Evolutionary conservation across 345 rosid genomes (phyloP).

Genomic region (Eucalyptus viminalis): DNA sequence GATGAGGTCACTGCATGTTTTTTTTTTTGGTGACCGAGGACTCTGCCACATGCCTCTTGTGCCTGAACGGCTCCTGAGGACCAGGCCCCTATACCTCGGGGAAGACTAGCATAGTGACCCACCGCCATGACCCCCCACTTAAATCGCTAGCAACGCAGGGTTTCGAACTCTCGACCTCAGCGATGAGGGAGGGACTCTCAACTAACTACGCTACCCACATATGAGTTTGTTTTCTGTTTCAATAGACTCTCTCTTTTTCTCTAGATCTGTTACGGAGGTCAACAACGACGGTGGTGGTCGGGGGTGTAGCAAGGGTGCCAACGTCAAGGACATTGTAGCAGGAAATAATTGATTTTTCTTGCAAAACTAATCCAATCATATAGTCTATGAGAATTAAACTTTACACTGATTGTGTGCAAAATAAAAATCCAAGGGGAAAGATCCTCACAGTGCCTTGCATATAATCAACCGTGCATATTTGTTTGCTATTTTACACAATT

Average conservation of each 20-base stretch:
- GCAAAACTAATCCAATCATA: neutral
- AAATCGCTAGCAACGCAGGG: too few species aligned
- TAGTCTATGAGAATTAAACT: neutral
- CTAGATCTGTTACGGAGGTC: neutral
- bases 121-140: too few species aligned
- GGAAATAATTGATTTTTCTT: neutral
- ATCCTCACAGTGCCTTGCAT: neutral
- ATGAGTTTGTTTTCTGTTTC: neutral
- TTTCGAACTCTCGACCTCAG: too few species aligned
- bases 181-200: too few species aligned
- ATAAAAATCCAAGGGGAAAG: neutral
- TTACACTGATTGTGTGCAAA: neutral
- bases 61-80: too few species aligned
- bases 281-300: neutral
- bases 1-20: neutral
- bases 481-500: neutral
- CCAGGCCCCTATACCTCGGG: too few species aligned
- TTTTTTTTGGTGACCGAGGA: too few species aligned
- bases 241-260: neutral
- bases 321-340: neutral
- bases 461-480: neutral
- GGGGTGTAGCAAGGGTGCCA: neutral
- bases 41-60: too few species aligned
- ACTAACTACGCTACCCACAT: rapidly evolving
- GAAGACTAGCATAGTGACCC: too few species aligned